Base-by-base conservation (phyloP, 176 grass and related monocot genomes). In the Puya raimondii region DNA sequence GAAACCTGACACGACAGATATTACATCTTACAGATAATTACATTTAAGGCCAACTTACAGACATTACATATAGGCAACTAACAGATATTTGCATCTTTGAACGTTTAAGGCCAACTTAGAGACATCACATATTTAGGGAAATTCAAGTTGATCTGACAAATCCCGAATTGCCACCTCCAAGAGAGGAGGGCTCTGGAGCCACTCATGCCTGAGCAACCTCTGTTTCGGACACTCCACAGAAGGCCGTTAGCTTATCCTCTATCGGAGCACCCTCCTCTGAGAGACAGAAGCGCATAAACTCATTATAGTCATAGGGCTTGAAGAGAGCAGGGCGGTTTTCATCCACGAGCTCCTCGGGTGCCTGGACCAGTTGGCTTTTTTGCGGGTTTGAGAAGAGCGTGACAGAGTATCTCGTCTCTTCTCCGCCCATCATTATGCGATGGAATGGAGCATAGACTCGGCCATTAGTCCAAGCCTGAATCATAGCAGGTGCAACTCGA, bases 381-480 rank as follows among this genome's bases (percentile, higher is more conserved):
- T 17, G 22, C 0, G 81, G 86, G 61, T 54, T 1, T 4, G 84
- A 89, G 84, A 96, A 96, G 22, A 96, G 73, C 1, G 87, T 83
- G 14, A 71, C 54, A 7, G 84, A 90, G 75, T 87, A 87, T 69
- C 89, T 92, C 3, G 80, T 64, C 11, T 6, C 61, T 11, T 85
- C 21, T 14, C 81, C 88, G 7, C 65, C 74, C 16, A 92, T 21
- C 26, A 53, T 66, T 18, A 83, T 51, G 25, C 86, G 70, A 54
- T 96, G 93, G n/a, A 74, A 75, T 25, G 89, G 84, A 1, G 84
- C 73, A 64, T 76, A 16, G 12, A 89, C 58, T 11, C 70, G 48
- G 64, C 69, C 84, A 11, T 96, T 87, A 13, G 83, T 83, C 88
- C 88, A 96, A 50, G 88, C 88, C 93, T 96, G 27, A 13, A 14